Evolutionary conservation across 441 rosid genomes (phyloP).

Genomic region (Geranium incanum): DNA sequence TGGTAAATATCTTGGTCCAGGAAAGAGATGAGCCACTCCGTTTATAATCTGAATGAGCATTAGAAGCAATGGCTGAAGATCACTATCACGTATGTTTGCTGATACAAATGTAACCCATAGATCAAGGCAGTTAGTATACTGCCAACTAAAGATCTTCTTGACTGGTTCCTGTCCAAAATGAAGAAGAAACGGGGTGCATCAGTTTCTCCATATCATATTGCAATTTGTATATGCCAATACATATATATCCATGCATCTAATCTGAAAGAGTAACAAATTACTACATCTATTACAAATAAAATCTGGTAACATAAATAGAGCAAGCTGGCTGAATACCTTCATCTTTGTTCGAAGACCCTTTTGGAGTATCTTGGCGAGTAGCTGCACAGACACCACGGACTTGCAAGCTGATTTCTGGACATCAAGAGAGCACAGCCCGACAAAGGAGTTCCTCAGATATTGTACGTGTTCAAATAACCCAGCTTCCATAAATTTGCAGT

Average conservation of each 20-base stretch:
- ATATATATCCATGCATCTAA: background rate
- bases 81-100: conserved; percentile 42
- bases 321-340: conserved; percentile 40
- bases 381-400: conserved; percentile 53
- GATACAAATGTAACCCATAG: conserved; percentile 80
- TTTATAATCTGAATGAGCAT: conserved; percentile 63
- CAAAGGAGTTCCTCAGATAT: conserved; percentile 59
- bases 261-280: conserved; percentile 8
- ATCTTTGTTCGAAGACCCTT: conserved; percentile 58
- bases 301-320: conserved; percentile 11
- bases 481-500: conserved; percentile 53
- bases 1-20: conserved; percentile 85
- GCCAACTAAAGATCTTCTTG: conserved; percentile 69
- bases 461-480: conserved; percentile 34
- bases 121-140: conserved; percentile 67
- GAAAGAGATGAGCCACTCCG: conserved; percentile 66
- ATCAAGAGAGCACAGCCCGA: conserved; percentile 73
- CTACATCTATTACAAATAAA: conserved; percentile 5
- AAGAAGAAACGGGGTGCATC: conserved; percentile 16
- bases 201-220: background rate
- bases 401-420: conserved; percentile 55
- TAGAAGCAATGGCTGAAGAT: conserved; percentile 57
- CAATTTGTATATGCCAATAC: background rate
- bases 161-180: conserved; percentile 43
- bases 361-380: conserved; percentile 65